These are phyloP conservation scores for Sparassis latifolia DNA, from an alignment of 1,284 basidiomycete genomes.

Conservation along the genomic window DNA sequence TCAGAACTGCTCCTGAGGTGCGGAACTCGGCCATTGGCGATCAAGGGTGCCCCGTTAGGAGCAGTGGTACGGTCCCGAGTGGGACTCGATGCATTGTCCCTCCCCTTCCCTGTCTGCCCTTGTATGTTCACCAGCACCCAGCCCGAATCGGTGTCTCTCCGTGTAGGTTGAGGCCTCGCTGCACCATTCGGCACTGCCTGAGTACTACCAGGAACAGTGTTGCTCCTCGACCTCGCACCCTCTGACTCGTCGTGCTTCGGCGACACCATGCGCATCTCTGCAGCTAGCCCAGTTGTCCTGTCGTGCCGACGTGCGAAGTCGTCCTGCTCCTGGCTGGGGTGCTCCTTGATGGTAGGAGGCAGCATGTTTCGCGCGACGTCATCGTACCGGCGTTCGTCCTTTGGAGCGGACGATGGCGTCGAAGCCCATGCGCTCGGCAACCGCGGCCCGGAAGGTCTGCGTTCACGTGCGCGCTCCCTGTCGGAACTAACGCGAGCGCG, in stretches of 20 bases:
- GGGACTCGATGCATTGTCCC: slow-evolving; percentile 5
- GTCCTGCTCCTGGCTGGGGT: slow-evolving; percentile 21
- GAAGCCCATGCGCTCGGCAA: slow-evolving; percentile 20
- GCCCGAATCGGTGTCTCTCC: slow-evolving; percentile 25
- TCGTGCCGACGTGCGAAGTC: neutral
- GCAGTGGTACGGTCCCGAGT: slow-evolving; percentile 3
- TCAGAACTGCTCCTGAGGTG: slow-evolving; percentile 23
- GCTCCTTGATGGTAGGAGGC: slow-evolving; percentile 22
- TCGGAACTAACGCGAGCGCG: slow-evolving; percentile 3
- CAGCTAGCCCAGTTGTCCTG: neutral
- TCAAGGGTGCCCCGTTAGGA: neutral
- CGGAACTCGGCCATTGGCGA: slow-evolving; percentile 5
- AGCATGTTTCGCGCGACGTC: slow-evolving; percentile 20
- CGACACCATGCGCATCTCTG: slow-evolving; percentile 9
- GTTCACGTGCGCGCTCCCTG: slow-evolving; percentile 1
- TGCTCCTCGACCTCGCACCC: slow-evolving; percentile 1
- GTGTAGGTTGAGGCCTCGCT: slow-evolving; percentile 10
- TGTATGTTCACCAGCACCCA: slow-evolving; percentile 67
- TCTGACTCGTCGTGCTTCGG: slow-evolving; percentile 16
- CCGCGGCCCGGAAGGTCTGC: slow-evolving; percentile 8
- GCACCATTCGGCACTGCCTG: neutral
- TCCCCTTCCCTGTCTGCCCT: slow-evolving; percentile 16
- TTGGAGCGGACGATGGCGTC: slow-evolving; percentile 9
- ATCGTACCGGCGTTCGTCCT: slow-evolving; percentile 19
- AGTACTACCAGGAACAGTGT: neutral